phyloP scores from a whole-genome alignment of 2,329 filamentous ascomycete genomes.

The Diaporthe sp. region DNA sequence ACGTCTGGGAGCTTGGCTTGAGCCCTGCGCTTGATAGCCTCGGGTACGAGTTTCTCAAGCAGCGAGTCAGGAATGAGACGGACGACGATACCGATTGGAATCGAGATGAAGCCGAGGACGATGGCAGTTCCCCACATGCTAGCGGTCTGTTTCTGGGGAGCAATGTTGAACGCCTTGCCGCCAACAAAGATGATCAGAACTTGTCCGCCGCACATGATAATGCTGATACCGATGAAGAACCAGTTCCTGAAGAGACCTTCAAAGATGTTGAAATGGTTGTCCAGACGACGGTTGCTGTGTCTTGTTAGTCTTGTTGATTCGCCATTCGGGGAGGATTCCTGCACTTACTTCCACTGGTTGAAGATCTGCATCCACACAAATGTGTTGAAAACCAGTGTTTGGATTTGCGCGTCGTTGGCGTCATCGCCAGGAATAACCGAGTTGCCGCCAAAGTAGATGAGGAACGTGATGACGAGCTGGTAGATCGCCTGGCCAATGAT shows the following conservation, averaged over 20 bases:
- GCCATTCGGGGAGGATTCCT: not conserved
- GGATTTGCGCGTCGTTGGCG: constrained; percentile 62
- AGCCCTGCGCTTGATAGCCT: constrained; percentile 63
- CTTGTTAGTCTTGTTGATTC: constrained; percentile 31
- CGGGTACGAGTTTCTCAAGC: constrained; percentile 65
- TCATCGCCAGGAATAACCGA: constrained; percentile 55
- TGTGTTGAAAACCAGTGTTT: constrained; percentile 94
- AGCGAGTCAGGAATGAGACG: constrained; percentile 84
- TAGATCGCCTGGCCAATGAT: constrained; percentile 93
- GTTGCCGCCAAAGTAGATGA: constrained; percentile 74
- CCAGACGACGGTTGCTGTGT: constrained; percentile 84
- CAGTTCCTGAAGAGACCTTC: constrained; percentile 87
- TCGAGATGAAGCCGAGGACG: constrained; percentile 84
- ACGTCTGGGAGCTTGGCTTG: constrained; percentile 63
- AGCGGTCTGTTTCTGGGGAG: constrained; percentile 70
- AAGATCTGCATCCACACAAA: constrained; percentile 99
- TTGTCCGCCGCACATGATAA: constrained; percentile 90
- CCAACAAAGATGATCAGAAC: constrained; percentile 92
- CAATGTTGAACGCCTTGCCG: constrained; percentile 83
- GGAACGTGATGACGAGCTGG: constrained; percentile 83
- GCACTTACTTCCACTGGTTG: constrained; percentile 90
- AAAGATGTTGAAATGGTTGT: constrained; percentile 96
- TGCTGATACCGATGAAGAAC: constrained; percentile 90
- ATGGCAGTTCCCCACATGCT: constrained; percentile 90
- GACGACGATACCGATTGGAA: constrained; percentile 85